Evolutionary conservation across 768 basidiomycete species (phyloP).

Genomic region (Trametes coccinea): DNA sequence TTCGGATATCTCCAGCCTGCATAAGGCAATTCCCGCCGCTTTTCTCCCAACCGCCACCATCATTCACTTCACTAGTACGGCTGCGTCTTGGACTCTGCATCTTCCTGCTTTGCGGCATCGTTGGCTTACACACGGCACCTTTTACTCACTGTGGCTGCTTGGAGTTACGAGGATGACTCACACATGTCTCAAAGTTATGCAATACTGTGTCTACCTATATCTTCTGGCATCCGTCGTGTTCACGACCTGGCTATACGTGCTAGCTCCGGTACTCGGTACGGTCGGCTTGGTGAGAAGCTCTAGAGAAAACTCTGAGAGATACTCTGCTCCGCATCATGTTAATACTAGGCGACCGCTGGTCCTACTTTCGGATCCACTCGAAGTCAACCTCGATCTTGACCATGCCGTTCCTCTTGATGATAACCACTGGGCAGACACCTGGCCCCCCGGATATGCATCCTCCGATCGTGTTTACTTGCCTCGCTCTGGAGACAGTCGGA

Average conservation of each 20-base stretch:
- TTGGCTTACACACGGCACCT: not conserved
- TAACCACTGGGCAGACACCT: conserved; percentile 12
- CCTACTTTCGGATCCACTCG: conserved; percentile 2
- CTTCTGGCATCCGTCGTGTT: conserved; percentile 33
- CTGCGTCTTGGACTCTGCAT: not conserved
- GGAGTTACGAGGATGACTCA: not conserved
- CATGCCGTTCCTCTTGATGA: conserved; percentile 10
- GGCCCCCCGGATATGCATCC: conserved; percentile 10
- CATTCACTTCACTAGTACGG: no score
- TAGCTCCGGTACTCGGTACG: conserved; percentile 9
- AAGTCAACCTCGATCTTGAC: conserved; percentile 9
- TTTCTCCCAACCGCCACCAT: not conserved
- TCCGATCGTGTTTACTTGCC: conserved; percentile 2
- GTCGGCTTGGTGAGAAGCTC: not conserved
- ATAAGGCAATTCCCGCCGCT: conserved; percentile 12
- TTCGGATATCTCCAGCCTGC: no score
- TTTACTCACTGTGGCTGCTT: not conserved
- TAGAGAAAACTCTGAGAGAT: no score
- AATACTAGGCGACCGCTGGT: not conserved
- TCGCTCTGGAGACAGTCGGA: not conserved
- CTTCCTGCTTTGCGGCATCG: not conserved
- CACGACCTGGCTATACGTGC: conserved; percentile 31
- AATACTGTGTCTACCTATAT: conserved; percentile 25
- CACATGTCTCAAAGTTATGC: conserved; percentile 1
- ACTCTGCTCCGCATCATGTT: not conserved